These are phyloP conservation scores for Tetradesmus obliquus DNA, from an alignment of 139 green algal species.

Conservation along the genomic window DNA sequence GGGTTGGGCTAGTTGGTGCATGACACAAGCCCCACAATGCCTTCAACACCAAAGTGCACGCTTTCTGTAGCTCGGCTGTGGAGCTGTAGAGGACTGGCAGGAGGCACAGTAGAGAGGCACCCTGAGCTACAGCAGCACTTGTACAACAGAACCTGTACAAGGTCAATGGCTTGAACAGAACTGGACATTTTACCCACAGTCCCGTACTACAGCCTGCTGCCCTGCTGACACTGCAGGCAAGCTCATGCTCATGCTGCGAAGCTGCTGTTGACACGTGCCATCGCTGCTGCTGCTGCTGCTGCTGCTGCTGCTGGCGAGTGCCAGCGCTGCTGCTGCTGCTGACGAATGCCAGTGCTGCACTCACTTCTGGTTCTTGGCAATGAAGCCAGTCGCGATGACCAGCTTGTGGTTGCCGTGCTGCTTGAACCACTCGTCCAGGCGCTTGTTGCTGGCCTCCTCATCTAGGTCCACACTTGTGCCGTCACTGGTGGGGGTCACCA, in stretches of 20 bases:
- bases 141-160: no score
- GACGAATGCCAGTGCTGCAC: background rate
- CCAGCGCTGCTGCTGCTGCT: slow-evolving; percentile 7
- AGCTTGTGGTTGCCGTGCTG: slow-evolving; percentile 63
- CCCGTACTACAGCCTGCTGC: background rate
- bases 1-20: background rate
- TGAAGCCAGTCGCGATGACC: slow-evolving; percentile 95
- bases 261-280: background rate
- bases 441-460: slow-evolving; percentile 77
- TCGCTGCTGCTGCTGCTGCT: background rate
- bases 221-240: background rate
- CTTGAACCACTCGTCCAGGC: slow-evolving; percentile 82
- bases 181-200: no score
- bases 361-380: slow-evolving; percentile 76
- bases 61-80: background rate
- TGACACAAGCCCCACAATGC: background rate
- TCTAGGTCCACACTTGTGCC: slow-evolving; percentile 90
- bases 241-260: background rate
- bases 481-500: slow-evolving; percentile 78
- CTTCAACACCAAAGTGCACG: background rate
- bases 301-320: background rate
- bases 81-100: background rate
- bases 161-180: no score
- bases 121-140: background rate
- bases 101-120: background rate